Percentiles rank a stretch among this genome's conserved stretches.
Evolutionary conservation across 306 rosid species (phyloP).

Genomic region (Styphnolobium japonicum): DNA sequence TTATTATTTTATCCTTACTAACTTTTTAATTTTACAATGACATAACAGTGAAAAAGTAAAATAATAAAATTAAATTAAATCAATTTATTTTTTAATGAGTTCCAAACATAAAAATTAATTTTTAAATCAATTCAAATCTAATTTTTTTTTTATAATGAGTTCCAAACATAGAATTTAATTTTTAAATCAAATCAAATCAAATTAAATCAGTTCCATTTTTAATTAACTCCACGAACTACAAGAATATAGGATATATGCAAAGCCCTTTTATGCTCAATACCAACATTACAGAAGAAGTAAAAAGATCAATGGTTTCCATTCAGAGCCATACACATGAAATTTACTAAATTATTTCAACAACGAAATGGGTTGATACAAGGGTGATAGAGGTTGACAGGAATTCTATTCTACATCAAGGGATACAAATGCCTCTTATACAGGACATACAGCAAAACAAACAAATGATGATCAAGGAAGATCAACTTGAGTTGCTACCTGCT

Average conservation of each 20-base stretch:
- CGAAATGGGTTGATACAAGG: background rate
- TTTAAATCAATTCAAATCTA: too few species aligned
- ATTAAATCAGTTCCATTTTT: too few species aligned
- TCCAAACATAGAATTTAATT: too few species aligned
- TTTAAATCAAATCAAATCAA: too few species aligned
- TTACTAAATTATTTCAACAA: background rate
- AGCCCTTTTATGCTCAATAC: background rate
- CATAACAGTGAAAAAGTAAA: too few species aligned
- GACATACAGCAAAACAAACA: conserved; percentile 38
- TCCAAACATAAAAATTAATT: too few species aligned
- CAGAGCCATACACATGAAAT: background rate
- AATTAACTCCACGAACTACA: too few species aligned
- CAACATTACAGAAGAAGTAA: background rate
- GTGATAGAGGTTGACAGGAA: background rate
- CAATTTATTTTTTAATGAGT: too few species aligned
- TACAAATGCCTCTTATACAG: conserved; percentile 55
- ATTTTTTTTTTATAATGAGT: too few species aligned
- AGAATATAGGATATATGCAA: background rate
- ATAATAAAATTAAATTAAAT: too few species aligned
- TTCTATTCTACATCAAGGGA: conserved; percentile 27
- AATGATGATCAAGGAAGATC: conserved; percentile 30
- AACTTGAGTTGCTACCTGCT: conserved; percentile 24
- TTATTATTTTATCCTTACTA: too few species aligned
- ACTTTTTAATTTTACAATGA: too few species aligned
- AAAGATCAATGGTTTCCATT: background rate